phyloP scores from a whole-genome alignment of 139 green algal genomes.

The Chlorella sp. region DNA sequence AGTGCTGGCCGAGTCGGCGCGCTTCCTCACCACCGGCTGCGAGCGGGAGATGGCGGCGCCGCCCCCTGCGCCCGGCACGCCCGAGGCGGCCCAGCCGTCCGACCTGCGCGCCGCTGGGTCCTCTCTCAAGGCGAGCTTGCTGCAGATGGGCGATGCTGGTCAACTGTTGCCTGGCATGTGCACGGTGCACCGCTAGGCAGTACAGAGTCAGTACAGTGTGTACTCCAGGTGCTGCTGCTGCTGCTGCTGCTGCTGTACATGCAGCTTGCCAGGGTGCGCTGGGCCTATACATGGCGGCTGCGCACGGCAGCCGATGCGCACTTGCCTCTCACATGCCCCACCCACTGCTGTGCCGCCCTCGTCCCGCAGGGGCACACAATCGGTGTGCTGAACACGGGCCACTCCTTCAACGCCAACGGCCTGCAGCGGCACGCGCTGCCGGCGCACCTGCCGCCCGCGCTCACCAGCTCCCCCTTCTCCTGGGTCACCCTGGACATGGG shows the following conservation, averaged over 20 bases:
- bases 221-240: too few relatives aligned
- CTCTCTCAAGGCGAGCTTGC: not conserved
- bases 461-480: constrained; percentile 2
- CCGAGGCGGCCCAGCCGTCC: not conserved
- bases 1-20: not conserved
- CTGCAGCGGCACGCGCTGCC: constrained; percentile 13
- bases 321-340: too few relatives aligned
- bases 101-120: not conserved
- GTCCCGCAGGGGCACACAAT: not conserved
- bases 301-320: too few relatives aligned
- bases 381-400: constrained; percentile 5
- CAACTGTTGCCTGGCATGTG: not conserved
- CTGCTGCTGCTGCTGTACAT: too few relatives aligned
- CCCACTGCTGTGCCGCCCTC: not conserved
- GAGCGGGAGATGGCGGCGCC: not conserved
- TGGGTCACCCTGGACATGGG: constrained; percentile 5
- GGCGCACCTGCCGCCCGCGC: constrained; percentile 11
- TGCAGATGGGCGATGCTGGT: not conserved
- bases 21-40: not conserved
- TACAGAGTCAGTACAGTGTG: too few relatives aligned
- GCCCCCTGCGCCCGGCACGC: not conserved
- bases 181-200: too few relatives aligned
- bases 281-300: too few relatives aligned
- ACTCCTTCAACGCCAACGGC: not conserved
- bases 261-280: too few relatives aligned